A percentile compares a stretch with the other conserved stretches of the same genome.
Evolutionary conservation across 2,329 filamentous ascomycete species (phyloP).

Genomic region (Tolypocladium sp.): DNA sequence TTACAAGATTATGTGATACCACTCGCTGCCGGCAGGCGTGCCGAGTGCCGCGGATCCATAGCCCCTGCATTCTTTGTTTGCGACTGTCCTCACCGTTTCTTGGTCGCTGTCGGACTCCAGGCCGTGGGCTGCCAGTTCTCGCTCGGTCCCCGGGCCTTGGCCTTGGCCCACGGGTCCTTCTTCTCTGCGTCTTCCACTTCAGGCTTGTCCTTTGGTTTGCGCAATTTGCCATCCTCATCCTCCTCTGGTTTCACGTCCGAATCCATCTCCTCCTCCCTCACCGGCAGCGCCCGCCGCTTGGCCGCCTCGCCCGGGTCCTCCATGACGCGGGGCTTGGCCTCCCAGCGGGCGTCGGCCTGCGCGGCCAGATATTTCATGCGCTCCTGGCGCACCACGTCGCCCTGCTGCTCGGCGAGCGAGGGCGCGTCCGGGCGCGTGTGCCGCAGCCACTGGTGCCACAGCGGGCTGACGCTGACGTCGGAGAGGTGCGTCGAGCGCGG

Average conservation of each 20-base stretch:
- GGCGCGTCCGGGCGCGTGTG: constrained; percentile 47
- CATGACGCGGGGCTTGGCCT: constrained; percentile 43
- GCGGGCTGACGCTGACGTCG: constrained; percentile 47
- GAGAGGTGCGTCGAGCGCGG: constrained; percentile 43
- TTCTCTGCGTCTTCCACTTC: neutral
- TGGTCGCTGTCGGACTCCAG: constrained; percentile 44
- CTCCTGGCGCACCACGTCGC: constrained; percentile 42
- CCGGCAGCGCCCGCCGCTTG: constrained; percentile 1
- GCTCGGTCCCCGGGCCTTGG: constrained; percentile 36
- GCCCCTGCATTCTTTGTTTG: neutral
- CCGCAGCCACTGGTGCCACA: constrained; percentile 63
- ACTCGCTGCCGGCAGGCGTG: neutral
- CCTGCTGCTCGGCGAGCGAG: constrained; percentile 44
- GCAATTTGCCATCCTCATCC: neutral
- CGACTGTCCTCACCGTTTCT: constrained; percentile 13
- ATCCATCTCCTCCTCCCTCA: constrained; percentile 7
- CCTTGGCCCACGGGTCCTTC: constrained; percentile 50
- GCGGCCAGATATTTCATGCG: constrained; percentile 48
- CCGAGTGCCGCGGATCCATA: neutral
- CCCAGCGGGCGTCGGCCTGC: constrained; percentile 55
- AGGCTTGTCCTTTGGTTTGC: too few species aligned
- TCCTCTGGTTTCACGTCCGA: neutral
- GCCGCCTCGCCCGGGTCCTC: constrained; percentile 19
- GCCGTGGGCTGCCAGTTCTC: constrained; percentile 60
- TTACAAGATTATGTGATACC: neutral